phyloP scores from a whole-genome alignment of 2,329 filamentous ascomycete genomes.

The Cytospora mali region DNA sequence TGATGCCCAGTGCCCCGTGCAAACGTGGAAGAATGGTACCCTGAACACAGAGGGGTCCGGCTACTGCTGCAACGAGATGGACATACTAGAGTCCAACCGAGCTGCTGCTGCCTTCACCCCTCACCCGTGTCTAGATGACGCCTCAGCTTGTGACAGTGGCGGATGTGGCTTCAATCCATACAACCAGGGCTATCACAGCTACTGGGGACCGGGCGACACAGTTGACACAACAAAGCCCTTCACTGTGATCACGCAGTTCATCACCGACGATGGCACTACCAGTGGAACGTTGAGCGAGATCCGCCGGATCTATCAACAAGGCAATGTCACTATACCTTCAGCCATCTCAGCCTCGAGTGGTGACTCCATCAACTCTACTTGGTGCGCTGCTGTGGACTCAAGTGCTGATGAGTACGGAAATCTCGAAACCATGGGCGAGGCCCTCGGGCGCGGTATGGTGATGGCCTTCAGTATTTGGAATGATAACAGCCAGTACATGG shows the following conservation, averaged over 20 bases:
- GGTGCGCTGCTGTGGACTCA: slow-evolving; percentile 46
- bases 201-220: slow-evolving; percentile 36
- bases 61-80: slow-evolving; percentile 54
- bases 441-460: slow-evolving; percentile 47
- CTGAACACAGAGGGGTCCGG: slow-evolving; percentile 48
- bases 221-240: slow-evolving; percentile 50
- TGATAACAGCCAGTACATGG: slow-evolving; percentile 49
- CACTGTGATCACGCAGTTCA: slow-evolving; percentile 50
- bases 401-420: slow-evolving; percentile 29
- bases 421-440: slow-evolving; percentile 43
- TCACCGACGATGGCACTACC: slow-evolving; percentile 37
- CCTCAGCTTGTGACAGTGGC: slow-evolving; percentile 51
- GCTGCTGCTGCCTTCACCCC: slow-evolving; percentile 59
- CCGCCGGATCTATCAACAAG: slow-evolving; percentile 50
- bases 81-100: slow-evolving; percentile 60
- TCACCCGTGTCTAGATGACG: slow-evolving; percentile 53
- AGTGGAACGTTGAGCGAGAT: slow-evolving; percentile 48
- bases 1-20: slow-evolving; percentile 42
- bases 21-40: slow-evolving; percentile 44
- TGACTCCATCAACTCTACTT: slow-evolving; percentile 49
- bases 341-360: slow-evolving; percentile 28
- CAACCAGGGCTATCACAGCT: slow-evolving; percentile 33
- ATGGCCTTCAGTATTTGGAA: slow-evolving; percentile 52
- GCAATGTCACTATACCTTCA: slow-evolving; percentile 45
- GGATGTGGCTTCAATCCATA: slow-evolving; percentile 54